Conservation (phyloP, 2,329 filamentous ascomycete genomes). For the Paramyrothecium roridum region DNA sequence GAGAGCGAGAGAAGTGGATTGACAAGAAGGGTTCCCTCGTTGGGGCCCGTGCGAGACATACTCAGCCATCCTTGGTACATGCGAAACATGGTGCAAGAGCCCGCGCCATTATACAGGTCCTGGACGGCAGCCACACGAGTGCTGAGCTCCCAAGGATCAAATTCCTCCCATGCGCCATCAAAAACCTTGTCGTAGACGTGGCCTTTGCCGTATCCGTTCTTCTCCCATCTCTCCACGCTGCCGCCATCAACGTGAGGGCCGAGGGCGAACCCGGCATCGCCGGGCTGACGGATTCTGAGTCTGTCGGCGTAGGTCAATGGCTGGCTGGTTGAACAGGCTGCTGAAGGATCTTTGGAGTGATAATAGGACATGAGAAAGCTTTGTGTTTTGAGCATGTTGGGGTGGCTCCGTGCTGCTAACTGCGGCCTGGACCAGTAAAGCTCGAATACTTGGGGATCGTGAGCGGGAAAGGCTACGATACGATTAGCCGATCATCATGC, state of each 20-base stretch:
- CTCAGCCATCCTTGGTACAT: slow-evolving; percentile 83
- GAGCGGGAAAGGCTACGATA: no score
- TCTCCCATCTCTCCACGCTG: slow-evolving; percentile 68
- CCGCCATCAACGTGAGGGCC: slow-evolving; percentile 67
- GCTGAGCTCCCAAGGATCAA: slow-evolving; percentile 72
- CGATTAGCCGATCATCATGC: no score
- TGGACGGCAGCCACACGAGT: slow-evolving; percentile 60
- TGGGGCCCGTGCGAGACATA: slow-evolving; percentile 64
- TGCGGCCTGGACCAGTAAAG: background rate
- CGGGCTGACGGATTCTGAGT: no score
- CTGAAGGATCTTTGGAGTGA: background rate
- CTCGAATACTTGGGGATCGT: no score
- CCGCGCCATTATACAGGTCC: slow-evolving; percentile 73
- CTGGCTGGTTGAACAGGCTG: no score
- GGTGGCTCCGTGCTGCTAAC: slow-evolving; percentile 5
- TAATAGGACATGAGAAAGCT: slow-evolving; percentile 7
- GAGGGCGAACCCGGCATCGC: slow-evolving; percentile 32
- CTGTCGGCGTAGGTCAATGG: no score
- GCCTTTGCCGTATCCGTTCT: slow-evolving; percentile 51
- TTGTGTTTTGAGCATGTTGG: slow-evolving; percentile 7
- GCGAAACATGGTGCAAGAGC: slow-evolving; percentile 74
- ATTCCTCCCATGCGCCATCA: slow-evolving; percentile 70
- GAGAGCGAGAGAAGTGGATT: slow-evolving; percentile 69
- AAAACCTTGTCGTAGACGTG: slow-evolving; percentile 65
- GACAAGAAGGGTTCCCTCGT: slow-evolving; percentile 72